Base-by-base conservation (phyloP, 805 yeast genomes). In the Yamadazyma paraphyllophila region DNA sequence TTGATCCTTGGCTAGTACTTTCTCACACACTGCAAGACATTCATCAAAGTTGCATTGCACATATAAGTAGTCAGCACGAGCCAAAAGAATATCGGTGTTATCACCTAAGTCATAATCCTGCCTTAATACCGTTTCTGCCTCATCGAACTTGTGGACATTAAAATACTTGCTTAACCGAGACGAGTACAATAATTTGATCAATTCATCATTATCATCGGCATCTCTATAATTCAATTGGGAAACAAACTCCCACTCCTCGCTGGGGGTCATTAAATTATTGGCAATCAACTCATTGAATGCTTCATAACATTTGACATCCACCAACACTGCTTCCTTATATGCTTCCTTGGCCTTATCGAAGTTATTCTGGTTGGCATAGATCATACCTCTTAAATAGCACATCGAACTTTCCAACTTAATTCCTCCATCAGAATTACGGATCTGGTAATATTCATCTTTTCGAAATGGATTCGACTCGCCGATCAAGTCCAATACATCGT, bases 241-340 rank as follows among this genome's bases (percentile, higher is more conserved):
- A 8, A 90, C 61, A 31, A 94, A 76, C 31, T 84, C 88, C 94
- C 96, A 87, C 65, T 90, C 95, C 58, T 92, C 97, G 13, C 71
- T 64, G 0, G 97, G 96, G 0, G 94, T 78, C 65, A 92, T 67
- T 55, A 89, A 74, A 57, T 83, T 84, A 54, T 85, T 85, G 36
- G 77, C 67, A 1, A 87, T 76, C 41, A 92, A 74, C 59, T 86
- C 90, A 55, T 87, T 80, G 61, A 89, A 89, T 0, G 98, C 97
- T 54, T 92, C 99, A 62, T 73, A 92, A 64, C 97, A 94, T 62
- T 90, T 88, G 7, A 87, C 90, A 63, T 92, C 98, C 1, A 88
- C 88, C 53, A 80, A 55, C 0, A 91, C 82, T 1, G 98, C 97
- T 58, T 89, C 96, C 58, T 82, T 81, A 56, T 82, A 90, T 43